Base-by-base conservation (phyloP, 2,329 filamentous ascomycete species). In the Sporothrix protearum region DNA sequence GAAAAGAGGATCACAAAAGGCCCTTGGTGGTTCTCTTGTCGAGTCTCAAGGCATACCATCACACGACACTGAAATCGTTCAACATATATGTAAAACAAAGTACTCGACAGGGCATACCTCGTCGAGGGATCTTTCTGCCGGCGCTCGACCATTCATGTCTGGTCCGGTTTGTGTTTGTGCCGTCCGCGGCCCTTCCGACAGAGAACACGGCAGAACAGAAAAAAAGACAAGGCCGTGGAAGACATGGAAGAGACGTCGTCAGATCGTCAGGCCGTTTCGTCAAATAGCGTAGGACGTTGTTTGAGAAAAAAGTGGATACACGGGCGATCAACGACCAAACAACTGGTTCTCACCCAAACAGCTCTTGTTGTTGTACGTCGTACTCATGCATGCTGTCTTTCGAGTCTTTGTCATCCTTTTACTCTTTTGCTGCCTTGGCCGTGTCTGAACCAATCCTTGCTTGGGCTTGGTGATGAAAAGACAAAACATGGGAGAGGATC, bases 381-480 rank as follows among this genome's bases (percentile, higher is more conserved):
- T n/a, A n/a, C n/a, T n/a, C n/a, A n/a, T n/a, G n/a, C 39, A 2
- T 42, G 14, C 14, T 47, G 42, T 47, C 14, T 12, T 3, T 5
- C 14, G n/a, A n/a, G n/a, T 67, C 25, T 33, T 45, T 57, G 63
- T 71, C 51, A 14, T 47, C 25, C 28, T 45, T n/a, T 49, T 33
- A n/a, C 16, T 36, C 51, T 19, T 19, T 55, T 72, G 70, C 68
- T 73, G 61, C 45, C 72, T 73, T 73, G 72, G 72, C 70, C 45
- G 25, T 25, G 51, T 70, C 61, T 72, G 57, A 47, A 22, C 72
- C 70, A 68, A 71, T 72, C 67, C 49, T 39, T 53, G 45, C 16
- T 36, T 36, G 42, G 49, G 28, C 63, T 30, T 30, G 42, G 63
- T 66, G 63, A 66, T n/a, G 63, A 33, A 25, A 64, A 30, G 12